Base-by-base conservation (phyloP, 2,329 filamentous ascomycete species). In the Seiridium unicorne region DNA sequence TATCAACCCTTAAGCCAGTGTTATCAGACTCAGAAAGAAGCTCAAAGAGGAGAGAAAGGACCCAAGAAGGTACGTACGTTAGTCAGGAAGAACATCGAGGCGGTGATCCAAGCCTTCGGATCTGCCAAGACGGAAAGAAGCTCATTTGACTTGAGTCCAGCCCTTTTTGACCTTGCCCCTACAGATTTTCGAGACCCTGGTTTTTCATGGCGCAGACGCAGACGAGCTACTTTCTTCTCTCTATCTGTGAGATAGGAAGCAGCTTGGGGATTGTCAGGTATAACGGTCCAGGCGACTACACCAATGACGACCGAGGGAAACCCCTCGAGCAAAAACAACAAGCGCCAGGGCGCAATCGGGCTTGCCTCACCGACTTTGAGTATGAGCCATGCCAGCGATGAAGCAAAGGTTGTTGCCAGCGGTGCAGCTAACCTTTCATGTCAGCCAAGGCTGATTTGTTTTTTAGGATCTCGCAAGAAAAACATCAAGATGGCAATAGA, bases 31-130 rank as follows among this genome's bases (percentile, higher is more conserved):
- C 18, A 26, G 18, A 26, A 26, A 26, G 18, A 26, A 26, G 18
- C 18, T 26, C 18, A 26, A 26, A 26, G 18, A 26, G 18, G 18
- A 26, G 18, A 26, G 18, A 26, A 26, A 26, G 18, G 18, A 26
- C 18, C 18, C 18, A 26, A 26, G 18, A 26, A 26, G 18, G 18
- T 26, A 26, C 18, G 18, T 26, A 26, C 18, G 74, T 97, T 96
- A 70, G 90, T 88, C 73, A 89, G 86, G 79, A 96, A 93, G 80
- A 96, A 91, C 85, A 96, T 96, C 66, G 85, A 75, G 1, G 92
- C 89, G 4, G 90, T 90, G 47, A 94, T 79, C 77, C 91, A 94
- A 60, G 85, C 85, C 65, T 87, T 88, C 0, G 89, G 88, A 73
- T 92, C 89, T 49, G 70, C 66, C 36, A 92, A 74, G 2, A 85